Conservation (phyloP, 352 stramenopile genomes). For the Globisporangium nodosum region DNA sequence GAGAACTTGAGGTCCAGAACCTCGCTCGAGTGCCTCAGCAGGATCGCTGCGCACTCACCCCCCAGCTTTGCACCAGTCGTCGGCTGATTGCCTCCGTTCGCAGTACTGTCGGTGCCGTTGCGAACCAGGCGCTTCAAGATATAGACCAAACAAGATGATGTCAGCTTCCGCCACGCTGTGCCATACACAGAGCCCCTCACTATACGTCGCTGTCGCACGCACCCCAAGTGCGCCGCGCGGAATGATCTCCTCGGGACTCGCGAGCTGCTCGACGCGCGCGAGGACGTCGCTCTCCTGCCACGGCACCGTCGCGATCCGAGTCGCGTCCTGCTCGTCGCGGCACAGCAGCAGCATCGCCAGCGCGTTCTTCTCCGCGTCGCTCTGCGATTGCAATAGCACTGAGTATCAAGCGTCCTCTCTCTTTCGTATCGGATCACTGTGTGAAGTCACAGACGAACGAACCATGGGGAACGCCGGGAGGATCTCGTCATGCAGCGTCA, state of each 20-base stretch:
- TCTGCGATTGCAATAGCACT: conserved; percentile 12
- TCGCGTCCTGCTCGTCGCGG: conserved; percentile 28
- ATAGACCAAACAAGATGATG: no score
- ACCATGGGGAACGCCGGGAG: conserved; percentile 34
- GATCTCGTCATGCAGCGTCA: conserved; percentile 70
- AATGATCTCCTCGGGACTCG: conserved; percentile 64
- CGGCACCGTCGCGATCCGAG: conserved; percentile 24
- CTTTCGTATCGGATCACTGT: neutral
- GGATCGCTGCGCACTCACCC: conserved; percentile 30
- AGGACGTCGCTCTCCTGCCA: conserved; percentile 48
- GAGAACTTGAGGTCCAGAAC: conserved; percentile 78
- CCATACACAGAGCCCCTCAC: no score
- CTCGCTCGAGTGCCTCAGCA: conserved; percentile 47
- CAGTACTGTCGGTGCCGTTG: conserved; percentile 16
- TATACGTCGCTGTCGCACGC: neutral
- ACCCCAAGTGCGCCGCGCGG: conserved; percentile 53
- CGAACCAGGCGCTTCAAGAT: conserved; percentile 35
- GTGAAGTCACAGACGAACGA: neutral
- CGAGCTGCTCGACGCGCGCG: conserved; percentile 39
- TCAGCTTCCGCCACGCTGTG: no score
- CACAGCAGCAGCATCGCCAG: conserved; percentile 60
- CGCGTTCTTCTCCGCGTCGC: conserved; percentile 40
- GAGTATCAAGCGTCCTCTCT: neutral
- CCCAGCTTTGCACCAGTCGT: conserved; percentile 16
- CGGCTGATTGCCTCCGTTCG: conserved; percentile 12